A percentile compares a stretch with the other conserved stretches of the same genome.
phyloP scores from a whole-genome alignment of 2,329 filamentous ascomycete species.

The Fusarium mundagurra region DNA sequence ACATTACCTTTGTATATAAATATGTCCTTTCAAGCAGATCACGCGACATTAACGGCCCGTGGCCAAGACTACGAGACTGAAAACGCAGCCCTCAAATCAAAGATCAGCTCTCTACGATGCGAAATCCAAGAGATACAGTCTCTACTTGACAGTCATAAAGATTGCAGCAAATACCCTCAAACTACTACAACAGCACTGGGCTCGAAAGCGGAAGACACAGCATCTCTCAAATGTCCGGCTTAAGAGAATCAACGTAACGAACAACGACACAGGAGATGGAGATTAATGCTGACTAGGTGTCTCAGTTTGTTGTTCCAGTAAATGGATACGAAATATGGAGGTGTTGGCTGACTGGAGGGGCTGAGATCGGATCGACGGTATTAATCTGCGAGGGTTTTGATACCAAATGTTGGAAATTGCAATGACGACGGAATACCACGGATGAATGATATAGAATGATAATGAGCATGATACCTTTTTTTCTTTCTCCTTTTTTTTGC shows the following conservation, averaged over 20 bases:
- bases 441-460: too few relatives aligned
- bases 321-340: not conserved
- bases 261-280: constrained; percentile 37
- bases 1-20: not conserved
- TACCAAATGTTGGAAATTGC: not conserved
- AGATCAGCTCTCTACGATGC: not conserved
- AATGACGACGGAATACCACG: not conserved
- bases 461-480: not conserved
- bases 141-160: not conserved
- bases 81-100: not conserved
- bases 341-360: not conserved
- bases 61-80: not conserved
- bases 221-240: not conserved
- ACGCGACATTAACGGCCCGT: not conserved
- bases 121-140: not conserved
- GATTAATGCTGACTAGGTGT: not conserved
- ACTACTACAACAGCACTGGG: not conserved
- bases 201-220: not conserved
- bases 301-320: not conserved
- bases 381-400: not conserved
- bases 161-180: not conserved
- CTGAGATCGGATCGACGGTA: not conserved
- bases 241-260: not conserved
- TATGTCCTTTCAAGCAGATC: not conserved
- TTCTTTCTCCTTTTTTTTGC: too few relatives aligned